Evolutionary conservation across 176 grass and related monocot species (phyloP).

Genomic region (Musa beccarii): DNA sequence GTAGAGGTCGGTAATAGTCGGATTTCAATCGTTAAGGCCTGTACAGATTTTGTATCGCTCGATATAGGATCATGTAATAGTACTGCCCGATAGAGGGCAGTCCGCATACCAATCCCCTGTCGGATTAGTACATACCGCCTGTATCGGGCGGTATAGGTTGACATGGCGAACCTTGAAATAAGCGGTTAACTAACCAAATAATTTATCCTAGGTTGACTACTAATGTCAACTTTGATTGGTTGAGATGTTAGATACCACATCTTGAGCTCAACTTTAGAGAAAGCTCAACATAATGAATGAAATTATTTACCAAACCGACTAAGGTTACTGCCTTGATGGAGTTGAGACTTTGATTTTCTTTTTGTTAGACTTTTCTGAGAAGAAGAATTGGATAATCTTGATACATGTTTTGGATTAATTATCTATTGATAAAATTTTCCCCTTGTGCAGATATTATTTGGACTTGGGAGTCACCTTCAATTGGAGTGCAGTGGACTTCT

Average conservation of each 20-base stretch:
- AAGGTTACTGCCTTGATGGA: neutral
- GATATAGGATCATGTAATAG: too few species aligned
- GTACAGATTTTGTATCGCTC: too few species aligned
- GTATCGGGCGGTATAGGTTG: too few species aligned
- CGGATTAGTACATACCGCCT: too few species aligned
- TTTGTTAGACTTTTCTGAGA: neutral
- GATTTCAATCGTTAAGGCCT: too few species aligned
- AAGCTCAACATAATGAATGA: neutral
- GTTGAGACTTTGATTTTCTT: neutral
- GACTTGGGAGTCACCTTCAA: neutral
- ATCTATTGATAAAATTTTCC: neutral
- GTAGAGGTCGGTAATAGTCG: too few species aligned
- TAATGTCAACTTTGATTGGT: neutral
- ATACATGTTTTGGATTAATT: neutral
- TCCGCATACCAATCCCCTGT: too few species aligned
- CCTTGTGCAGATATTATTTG: neutral
- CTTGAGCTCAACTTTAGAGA: too few species aligned
- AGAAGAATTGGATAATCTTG: neutral
- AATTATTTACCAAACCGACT: neutral
- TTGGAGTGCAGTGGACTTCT: neutral
- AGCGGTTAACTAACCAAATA: too few species aligned
- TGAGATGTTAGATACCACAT: too few species aligned
- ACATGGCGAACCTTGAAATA: too few species aligned
- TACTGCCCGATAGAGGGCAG: too few species aligned
- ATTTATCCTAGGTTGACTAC: neutral